These are phyloP conservation scores for Cucumis hystrix DNA, from an alignment of 306 rosid genomes.

Conservation along the genomic window DNA sequence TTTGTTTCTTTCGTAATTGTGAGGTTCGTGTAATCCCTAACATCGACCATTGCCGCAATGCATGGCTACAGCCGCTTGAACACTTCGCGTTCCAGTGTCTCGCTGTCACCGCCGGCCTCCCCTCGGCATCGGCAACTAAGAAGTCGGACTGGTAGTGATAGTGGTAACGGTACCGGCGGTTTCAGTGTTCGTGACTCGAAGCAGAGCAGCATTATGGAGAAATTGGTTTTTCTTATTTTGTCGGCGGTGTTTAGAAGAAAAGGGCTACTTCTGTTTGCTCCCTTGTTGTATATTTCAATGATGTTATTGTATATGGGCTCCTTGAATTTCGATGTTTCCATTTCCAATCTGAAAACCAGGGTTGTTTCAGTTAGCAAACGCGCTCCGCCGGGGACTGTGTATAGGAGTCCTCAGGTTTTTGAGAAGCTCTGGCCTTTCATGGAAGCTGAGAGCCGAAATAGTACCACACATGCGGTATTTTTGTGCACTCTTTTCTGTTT, in stretches of 20 bases:
- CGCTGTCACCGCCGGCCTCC: slow-evolving; percentile 72
- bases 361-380: slow-evolving; percentile 52
- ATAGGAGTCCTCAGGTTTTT: slow-evolving; percentile 76
- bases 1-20: not conserved
- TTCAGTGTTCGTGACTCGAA: slow-evolving; percentile 14
- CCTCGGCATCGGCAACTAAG: slow-evolving; percentile 62
- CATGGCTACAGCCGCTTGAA: slow-evolving; percentile 68
- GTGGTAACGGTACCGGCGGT: not conserved
- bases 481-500: not conserved
- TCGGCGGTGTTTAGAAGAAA: slow-evolving; percentile 59
- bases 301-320: slow-evolving; percentile 90
- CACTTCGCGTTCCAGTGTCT: slow-evolving; percentile 21
- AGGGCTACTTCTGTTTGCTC: slow-evolving; percentile 79
- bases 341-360: slow-evolving; percentile 38
- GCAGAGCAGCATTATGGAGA: slow-evolving; percentile 43
- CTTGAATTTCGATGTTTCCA: slow-evolving; percentile 54
- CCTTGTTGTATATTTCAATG: slow-evolving; percentile 68
- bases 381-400: slow-evolving; percentile 58
- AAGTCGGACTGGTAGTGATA: slow-evolving; percentile 21
- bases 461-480: slow-evolving; percentile 44
- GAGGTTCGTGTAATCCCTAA: not conserved
- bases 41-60: slow-evolving; percentile 20
- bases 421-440: slow-evolving; percentile 69
- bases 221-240: slow-evolving; percentile 32
- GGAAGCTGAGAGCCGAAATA: slow-evolving; percentile 31